Evolutionary conservation across 2,329 filamentous ascomycete species (phyloP), one percentile per base, ranked within the genome.

Genomic region (Pseudogymnoascus sp.): DNA sequence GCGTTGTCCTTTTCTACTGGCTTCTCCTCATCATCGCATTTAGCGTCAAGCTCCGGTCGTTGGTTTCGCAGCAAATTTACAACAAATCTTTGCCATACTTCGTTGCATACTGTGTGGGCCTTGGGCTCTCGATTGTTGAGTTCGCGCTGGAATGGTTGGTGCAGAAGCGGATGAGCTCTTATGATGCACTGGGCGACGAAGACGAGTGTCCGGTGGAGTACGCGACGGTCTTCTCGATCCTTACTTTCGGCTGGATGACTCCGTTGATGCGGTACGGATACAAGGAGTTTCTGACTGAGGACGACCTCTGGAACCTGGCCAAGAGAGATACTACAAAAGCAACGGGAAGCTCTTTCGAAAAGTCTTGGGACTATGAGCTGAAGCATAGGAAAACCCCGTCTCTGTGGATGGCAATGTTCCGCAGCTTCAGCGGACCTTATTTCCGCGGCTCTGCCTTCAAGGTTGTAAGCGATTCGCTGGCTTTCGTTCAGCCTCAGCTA

Each of bases 221-320:
- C 73, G 92, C 94, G 11, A 92, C 93, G 64, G 81, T 97, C 60
- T 99, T 99, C 77, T 96, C 93, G 3, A 85, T 90, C 60, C 82
- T 99, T 52, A 96, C 93, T 0, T 99, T 99, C 75, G 88, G 89
- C 62, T 99, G 94, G 94, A 97, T 99, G 93, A 97, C 94, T 0
- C 92, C 94, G 0, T 79, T 99, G 84, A 99, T 99, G 94, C 92
- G 87, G 72, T 88, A 88, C 72, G 94, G 94, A 1, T 97, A 99
- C 79, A 90, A 89, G 71, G 85, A 92, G 64, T 99, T 86, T 73
- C 80, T 99, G 65, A 96, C 92, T 1, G 92, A 97, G 73, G 91
- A 97, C 66, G 93, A 99, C 74, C 82, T 99, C 23, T 99, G 95
- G 95, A 93, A 91, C 64, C 79, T 99, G 63, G 85, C 92, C 41